Percentiles rank a stretch among this genome's conserved stretches.
phyloP scores from a whole-genome alignment of 805 yeast genomes.

The Tetrapisispora arboricola region DNA sequence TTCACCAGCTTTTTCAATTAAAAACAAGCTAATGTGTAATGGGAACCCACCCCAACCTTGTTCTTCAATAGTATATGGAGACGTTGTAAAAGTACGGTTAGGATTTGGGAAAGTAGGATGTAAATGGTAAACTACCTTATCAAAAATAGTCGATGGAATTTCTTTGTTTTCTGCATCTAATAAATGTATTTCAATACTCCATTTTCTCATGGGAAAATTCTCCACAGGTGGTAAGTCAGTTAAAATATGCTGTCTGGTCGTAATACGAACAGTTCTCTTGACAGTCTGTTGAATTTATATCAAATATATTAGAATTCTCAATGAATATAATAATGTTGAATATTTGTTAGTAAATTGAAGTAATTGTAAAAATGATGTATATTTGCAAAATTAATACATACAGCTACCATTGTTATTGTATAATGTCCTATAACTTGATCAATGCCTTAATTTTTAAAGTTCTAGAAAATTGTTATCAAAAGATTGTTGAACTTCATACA shows the following conservation, averaged over 20 bases:
- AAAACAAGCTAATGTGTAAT: constrained; percentile 64
- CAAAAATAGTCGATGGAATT: constrained; percentile 82
- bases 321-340: no score
- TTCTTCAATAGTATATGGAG: constrained; percentile 83
- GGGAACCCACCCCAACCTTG: constrained; percentile 99
- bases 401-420: constrained; percentile 3
- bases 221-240: constrained; percentile 80
- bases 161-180: constrained; percentile 74
- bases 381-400: background rate
- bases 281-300: constrained; percentile 35
- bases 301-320: background rate
- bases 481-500: no score
- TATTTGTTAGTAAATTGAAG: background rate
- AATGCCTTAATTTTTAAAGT: background rate
- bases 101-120: constrained; percentile 96
- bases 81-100: constrained; percentile 63
- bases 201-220: constrained; percentile 87
- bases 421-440: background rate
- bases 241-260: constrained; percentile 75
- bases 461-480: no score
- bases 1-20: constrained; percentile 87
- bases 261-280: constrained; percentile 78
- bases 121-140: constrained; percentile 83
- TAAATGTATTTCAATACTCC: constrained; percentile 73
- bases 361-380: background rate